Evolutionary conservation across 306 rosid species (phyloP).

Genomic region (Corylus avellana): DNA sequence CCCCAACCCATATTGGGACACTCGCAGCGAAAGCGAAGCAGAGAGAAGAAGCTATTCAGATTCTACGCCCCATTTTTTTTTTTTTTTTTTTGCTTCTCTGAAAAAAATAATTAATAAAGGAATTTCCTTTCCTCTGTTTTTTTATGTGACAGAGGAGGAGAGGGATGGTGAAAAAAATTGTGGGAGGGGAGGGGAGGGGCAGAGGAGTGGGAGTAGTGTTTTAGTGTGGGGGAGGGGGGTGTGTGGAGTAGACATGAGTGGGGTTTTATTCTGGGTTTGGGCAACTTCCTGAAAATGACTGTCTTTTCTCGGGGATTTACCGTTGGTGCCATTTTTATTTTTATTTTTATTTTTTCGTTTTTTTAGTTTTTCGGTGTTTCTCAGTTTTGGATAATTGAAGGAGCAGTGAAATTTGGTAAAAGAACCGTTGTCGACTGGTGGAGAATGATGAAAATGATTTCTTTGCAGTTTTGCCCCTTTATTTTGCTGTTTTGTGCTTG

Average conservation of each 20-base stretch:
- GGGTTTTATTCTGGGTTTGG: conserved; percentile 42
- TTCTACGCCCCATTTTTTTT: conserved; percentile 35
- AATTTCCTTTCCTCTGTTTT: conserved; percentile 51
- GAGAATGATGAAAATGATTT: not conserved
- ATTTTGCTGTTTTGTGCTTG: not conserved
- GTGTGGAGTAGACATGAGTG: conserved; percentile 37
- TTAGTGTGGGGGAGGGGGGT: not conserved
- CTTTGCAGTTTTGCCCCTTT: not conserved
- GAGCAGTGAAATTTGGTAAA: not conserved
- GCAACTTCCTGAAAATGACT: conserved; percentile 22
- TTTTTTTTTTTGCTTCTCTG: not conserved
- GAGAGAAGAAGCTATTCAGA: conserved; percentile 30
- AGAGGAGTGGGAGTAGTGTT: conserved; percentile 10
- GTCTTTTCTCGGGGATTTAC: conserved; percentile 33
- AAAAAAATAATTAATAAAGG: not conserved
- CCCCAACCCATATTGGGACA: not conserved
- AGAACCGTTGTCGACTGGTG: not conserved
- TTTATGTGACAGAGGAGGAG: conserved; percentile 45
- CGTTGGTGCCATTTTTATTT: conserved; percentile 22
- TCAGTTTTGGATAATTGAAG: conserved; percentile 9
- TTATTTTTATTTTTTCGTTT: too few relatives aligned
- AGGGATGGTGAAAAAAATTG: conserved; percentile 19
- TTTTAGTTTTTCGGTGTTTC: conserved; percentile 16
- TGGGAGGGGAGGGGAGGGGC: conserved; percentile 25
- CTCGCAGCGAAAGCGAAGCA: not conserved